A percentile compares a stretch with the other conserved stretches of the same genome.
These are phyloP conservation scores for Suillus spraguei DNA, from an alignment of 768 basidiomycete genomes.

Conservation along the genomic window DNA sequence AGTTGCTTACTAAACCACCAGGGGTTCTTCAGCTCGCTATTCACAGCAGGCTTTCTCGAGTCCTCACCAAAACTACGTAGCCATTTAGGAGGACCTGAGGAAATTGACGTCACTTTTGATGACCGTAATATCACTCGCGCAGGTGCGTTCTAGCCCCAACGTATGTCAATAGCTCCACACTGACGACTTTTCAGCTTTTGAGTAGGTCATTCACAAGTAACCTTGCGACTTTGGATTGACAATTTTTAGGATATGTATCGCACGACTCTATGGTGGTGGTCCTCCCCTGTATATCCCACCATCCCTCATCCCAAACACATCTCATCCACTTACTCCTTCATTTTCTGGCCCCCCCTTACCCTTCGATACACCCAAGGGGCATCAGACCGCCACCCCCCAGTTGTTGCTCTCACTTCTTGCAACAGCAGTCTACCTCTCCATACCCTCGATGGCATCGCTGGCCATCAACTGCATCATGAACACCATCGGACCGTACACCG, in stretches of 20 bases:
- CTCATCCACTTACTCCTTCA: constrained; percentile 72
- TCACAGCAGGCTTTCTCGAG: constrained; percentile 79
- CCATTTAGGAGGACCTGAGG: constrained; percentile 41
- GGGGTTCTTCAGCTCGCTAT: constrained; percentile 90
- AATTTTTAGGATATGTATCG: constrained; percentile 70
- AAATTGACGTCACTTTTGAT: constrained; percentile 74
- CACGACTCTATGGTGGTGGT: constrained; percentile 85
- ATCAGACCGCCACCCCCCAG: constrained; percentile 77
- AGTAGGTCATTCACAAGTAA: constrained; percentile 54
- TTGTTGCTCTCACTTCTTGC: constrained; percentile 88
- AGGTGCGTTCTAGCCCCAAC: constrained; percentile 47
- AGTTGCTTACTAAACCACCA: constrained; percentile 26
- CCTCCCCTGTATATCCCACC: constrained; percentile 72
- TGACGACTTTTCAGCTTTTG: constrained; percentile 63
- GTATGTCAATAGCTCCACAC: constrained; percentile 14
- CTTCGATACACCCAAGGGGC: constrained; percentile 43
- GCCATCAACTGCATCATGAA: constrained; percentile 71
- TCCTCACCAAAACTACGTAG: constrained; percentile 37
- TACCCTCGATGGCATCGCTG: constrained; percentile 74
- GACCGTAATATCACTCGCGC: constrained; percentile 89
- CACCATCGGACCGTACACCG: constrained; percentile 80
- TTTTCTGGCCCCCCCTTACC: constrained; percentile 42
- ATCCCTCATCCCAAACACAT: constrained; percentile 61
- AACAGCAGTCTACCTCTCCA: constrained; percentile 83
- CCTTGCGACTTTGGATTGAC: constrained; percentile 17